Percentiles rank a stretch among this genome's conserved stretches.
Evolutionary conservation across 306 rosid genomes (phyloP).

Genomic region (Biancaea sappan): DNA sequence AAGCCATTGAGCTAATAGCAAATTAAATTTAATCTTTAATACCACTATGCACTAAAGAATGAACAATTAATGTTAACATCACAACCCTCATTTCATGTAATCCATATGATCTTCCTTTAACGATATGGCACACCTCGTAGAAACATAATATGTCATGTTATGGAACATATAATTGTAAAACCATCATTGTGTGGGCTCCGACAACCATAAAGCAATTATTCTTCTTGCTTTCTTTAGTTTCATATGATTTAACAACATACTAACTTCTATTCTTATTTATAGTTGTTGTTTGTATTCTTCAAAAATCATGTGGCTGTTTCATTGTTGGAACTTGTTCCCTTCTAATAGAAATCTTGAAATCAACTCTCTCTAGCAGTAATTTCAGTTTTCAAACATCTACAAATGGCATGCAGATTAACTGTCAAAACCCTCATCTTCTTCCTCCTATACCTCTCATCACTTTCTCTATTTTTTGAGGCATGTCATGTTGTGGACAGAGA

Average conservation of each 20-base stretch:
- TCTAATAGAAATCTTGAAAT: not conserved
- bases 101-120: not conserved
- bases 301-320: not conserved
- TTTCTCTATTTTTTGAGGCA: slow-evolving; percentile 32
- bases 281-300: too few relatives aligned
- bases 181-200: not conserved
- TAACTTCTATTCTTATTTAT: not conserved
- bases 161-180: not conserved
- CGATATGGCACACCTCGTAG: not conserved
- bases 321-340: not conserved
- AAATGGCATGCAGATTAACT: slow-evolving; percentile 15
- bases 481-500: slow-evolving; percentile 54
- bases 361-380: not conserved
- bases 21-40: not conserved
- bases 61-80: too few relatives aligned
- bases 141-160: not conserved
- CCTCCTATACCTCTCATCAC: slow-evolving; percentile 39
- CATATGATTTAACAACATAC: not conserved
- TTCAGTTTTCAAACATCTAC: not conserved
- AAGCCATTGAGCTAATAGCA: not conserved
- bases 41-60: not conserved
- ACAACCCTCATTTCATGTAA: too few relatives aligned
- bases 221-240: not conserved
- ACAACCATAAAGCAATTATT: not conserved
- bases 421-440: slow-evolving; percentile 1